Conservation (phyloP, 208 protist species). For the Trypanosoma lewisi region DNA sequence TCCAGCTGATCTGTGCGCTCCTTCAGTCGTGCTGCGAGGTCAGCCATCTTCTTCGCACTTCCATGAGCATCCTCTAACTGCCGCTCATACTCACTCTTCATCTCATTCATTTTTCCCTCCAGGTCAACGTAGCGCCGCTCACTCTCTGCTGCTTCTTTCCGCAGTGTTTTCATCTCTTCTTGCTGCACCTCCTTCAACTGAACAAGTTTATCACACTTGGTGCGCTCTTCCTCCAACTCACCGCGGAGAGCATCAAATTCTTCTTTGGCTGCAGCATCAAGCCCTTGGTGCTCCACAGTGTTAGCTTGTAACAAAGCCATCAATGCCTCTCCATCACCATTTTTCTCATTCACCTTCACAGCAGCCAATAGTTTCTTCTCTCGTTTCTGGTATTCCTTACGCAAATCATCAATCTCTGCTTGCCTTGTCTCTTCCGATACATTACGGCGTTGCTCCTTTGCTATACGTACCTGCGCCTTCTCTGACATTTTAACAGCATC, state of each 20-base stretch:
- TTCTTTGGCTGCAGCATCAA: not conserved
- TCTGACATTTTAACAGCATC: not conserved
- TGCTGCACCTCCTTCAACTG: slow-evolving; percentile 42
- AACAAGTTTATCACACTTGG: slow-evolving; percentile 30
- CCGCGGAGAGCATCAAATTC: slow-evolving; percentile 31
- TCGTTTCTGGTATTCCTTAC: slow-evolving; percentile 28
- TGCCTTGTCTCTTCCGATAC: slow-evolving; percentile 10
- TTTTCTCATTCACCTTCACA: slow-evolving; percentile 49
- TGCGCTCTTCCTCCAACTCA: slow-evolving; percentile 56
- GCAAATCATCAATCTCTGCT: slow-evolving; percentile 17
- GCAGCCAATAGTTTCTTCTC: slow-evolving; percentile 50
- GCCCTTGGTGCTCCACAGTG: not conserved
- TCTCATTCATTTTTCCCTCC: slow-evolving; percentile 47
- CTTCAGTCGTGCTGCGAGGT: slow-evolving; percentile 44
- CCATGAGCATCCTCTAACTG: slow-evolving; percentile 32
- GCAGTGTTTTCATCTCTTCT: slow-evolving; percentile 52
- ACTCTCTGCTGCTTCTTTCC: slow-evolving; percentile 37
- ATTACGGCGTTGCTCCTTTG: slow-evolving; percentile 10
- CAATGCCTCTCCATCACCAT: not conserved
- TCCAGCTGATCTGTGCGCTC: slow-evolving; percentile 74
- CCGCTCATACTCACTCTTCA: slow-evolving; percentile 54
- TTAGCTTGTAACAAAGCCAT: not conserved
- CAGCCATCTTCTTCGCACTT: slow-evolving; percentile 36
- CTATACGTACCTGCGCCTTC: slow-evolving; percentile 14
- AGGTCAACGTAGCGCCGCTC: slow-evolving; percentile 41